A percentile compares a stretch with the other conserved stretches of the same genome.
Evolutionary conservation across 257 asterid species (phyloP).

Genomic region (Linaria vulgaris): DNA sequence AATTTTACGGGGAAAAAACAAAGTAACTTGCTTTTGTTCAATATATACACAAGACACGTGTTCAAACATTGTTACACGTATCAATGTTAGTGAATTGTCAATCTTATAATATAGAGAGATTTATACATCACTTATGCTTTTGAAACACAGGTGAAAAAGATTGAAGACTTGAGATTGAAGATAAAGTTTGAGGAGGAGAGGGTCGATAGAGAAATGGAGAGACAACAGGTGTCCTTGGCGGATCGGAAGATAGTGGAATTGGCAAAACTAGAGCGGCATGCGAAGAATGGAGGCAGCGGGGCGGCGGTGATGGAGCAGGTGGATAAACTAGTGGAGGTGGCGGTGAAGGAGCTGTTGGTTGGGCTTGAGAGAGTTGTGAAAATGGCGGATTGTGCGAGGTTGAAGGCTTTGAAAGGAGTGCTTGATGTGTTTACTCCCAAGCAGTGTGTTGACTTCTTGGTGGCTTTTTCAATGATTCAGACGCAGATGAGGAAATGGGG

Average conservation of each 20-base stretch:
- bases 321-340: slow-evolving; percentile 39
- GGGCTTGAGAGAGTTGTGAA: slow-evolving; percentile 63
- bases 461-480: slow-evolving; percentile 38
- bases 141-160: slow-evolving; percentile 33
- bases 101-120: no score
- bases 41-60: no score
- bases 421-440: slow-evolving; percentile 50
- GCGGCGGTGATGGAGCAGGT: slow-evolving; percentile 19
- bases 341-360: slow-evolving; percentile 31
- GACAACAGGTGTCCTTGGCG: slow-evolving; percentile 66
- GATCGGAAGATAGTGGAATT: slow-evolving; percentile 57
- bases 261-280: slow-evolving; percentile 26
- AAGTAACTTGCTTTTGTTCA: no score
- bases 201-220: slow-evolving; percentile 75
- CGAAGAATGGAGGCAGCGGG: neutral
- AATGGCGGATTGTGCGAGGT: slow-evolving; percentile 66
- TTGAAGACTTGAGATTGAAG: slow-evolving; percentile 39
- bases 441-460: slow-evolving; percentile 53
- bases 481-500: slow-evolving; percentile 50
- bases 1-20: no score
- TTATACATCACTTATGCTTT: no score
- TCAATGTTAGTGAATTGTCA: no score
- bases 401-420: slow-evolving; percentile 55
- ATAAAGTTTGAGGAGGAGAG: slow-evolving; percentile 56
- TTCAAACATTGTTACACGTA: no score